Base-by-base conservation (phyloP, 164 flowering plant species). In the Magnolia kwangsiensis region DNA sequence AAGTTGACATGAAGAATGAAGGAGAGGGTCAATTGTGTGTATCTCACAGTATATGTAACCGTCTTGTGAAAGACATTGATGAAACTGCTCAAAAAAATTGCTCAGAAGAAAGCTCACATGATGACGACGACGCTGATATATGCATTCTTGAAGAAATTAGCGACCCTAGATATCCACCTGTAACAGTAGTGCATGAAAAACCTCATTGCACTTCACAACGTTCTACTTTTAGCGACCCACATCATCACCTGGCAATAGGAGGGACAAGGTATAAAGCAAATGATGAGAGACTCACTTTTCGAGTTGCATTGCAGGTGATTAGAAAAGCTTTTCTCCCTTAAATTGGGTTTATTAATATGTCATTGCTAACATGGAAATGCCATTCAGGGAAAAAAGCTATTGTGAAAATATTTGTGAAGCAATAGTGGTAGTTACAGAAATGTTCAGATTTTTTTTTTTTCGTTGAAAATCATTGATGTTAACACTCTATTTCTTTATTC, bases 231-330 rank as follows among this genome's bases (percentile, higher is more conserved):
- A 68, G 67, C 80, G 84, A 77, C 69, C 76, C 90, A 50, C 59
- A 27, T 68, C 72, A 51, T 78, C 79, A 78, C 19, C 49, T 75
- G n/a, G 91, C 81, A 77, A 64, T 67, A 13, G 85, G 75, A 65
- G 84, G 83, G 51, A 63, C 74, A 51, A 87, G 87, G 82, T 50
- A 19, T 67, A 51, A 50, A 45, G 94, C 73, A 79, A 75, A 75
- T 82, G 99, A 93, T 70, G 98, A 95, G 81, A 90, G 97, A 76
- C 75, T 88, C 67, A 81, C 93, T 74, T 93, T 82, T 80, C 95
- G 89, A 81, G 98, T 93, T 21, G 98, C 94, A 79, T 71, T 95
- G 63, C 89, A 95, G 95, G 98, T 93, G 84, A 72, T 75, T 16
- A 63, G 18, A 50, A 61, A 18, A 10, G 27, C 13, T 50, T 19